Base-by-base conservation (phyloP, 2,329 filamentous ascomycete species). In the Trichoderma sp. region DNA sequence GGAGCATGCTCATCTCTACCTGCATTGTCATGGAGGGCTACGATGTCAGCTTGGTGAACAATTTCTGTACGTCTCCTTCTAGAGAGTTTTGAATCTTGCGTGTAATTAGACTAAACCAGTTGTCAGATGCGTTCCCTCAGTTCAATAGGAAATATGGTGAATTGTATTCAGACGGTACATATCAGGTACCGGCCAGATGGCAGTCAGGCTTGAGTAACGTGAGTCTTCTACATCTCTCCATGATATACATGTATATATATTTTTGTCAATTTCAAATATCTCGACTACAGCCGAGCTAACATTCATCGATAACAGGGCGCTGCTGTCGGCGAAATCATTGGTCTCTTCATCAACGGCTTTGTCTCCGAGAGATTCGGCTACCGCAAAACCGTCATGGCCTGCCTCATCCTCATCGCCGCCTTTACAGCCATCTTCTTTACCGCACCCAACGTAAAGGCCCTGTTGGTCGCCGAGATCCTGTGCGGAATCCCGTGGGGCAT, bases 11-110 rank as follows among this genome's bases (percentile, higher is more conserved):
- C 69, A 94, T 97, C 79, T 95, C 91, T n/a, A 95, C 92, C 0
- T 94, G 91, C 77, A 96, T 97, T 75, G 89, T 88, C 75, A 97
- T 97, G 94, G 93, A 97, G 79, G 93, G 92, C 39, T 96, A 94
- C 81, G 93, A 97, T 76, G 84, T 96, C 69, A 90, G 88, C 75
- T 83, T 96, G 65, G 88, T 96, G 74, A 93, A 90, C 82, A 94
- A 94, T 79, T 93, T 96, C 76, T 94, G 88, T 81, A 80, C 75
- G 14, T 54, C 21, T 10, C 4, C 18, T 55, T 5, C 16, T 8
- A 3, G 56, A 43, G 24, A 24, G 34, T 5, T 14, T 52, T 34
- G 30, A 24, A 6, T n/a, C 32, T 43, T 43, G 2, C 18, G 6
- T 10, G 18, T n/a, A 43, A n/a, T 21, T 7, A 8, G 24, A 32